These are phyloP conservation scores for Colletotrichum lindemuthianum DNA, from an alignment of 2,329 filamentous ascomycete genomes.

Conservation along the genomic window DNA sequence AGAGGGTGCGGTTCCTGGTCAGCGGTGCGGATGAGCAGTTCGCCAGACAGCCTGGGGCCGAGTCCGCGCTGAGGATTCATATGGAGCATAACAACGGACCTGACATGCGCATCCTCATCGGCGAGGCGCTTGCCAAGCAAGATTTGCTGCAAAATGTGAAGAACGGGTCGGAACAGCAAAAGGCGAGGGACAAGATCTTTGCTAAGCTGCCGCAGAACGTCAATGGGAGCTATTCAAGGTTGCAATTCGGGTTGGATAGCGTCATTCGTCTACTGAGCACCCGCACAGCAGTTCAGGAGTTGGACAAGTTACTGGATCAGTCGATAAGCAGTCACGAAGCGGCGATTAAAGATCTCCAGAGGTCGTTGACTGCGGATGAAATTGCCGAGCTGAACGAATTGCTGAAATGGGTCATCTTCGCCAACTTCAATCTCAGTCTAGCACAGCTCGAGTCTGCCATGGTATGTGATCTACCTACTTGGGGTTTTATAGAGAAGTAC, in stretches of 20 bases:
- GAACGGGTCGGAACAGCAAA: neutral
- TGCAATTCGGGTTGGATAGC: neutral
- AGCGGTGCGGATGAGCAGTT: neutral
- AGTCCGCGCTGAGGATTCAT: neutral
- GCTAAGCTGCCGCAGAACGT: neutral
- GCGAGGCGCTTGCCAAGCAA: neutral
- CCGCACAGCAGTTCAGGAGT: neutral
- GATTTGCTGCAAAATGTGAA: neutral
- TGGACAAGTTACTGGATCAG: neutral
- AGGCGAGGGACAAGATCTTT: neutral
- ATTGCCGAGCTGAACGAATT: conserved; percentile 1
- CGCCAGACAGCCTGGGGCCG: neutral
- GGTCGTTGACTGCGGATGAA: neutral
- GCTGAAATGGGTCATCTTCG: conserved; percentile 1
- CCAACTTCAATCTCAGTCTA: neutral
- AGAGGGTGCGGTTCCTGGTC: neutral
- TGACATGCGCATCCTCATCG: conserved; percentile 3
- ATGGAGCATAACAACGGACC: neutral
- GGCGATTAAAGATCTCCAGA: neutral
- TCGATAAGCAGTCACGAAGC: neutral
- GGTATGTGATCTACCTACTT: neutral
- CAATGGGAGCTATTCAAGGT: neutral
- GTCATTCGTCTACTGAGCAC: conserved; percentile 1
- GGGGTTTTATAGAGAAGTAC: neutral
- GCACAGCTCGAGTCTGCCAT: conserved; percentile 2